phyloP scores from a whole-genome alignment of 495 filamentous ascomycete species.

The Neurospora sp. region DNA sequence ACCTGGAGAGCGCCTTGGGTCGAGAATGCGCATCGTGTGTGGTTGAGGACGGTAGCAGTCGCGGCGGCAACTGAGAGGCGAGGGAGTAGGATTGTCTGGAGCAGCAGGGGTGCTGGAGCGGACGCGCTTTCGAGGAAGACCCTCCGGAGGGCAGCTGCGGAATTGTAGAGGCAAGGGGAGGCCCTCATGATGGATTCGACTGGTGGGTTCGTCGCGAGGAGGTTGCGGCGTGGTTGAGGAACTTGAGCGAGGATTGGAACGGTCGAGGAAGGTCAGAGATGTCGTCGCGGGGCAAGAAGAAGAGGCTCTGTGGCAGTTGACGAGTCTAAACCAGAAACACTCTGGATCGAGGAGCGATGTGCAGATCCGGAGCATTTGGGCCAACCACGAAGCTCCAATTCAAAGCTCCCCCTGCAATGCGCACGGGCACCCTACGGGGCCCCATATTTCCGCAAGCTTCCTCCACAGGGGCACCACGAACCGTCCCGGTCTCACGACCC shows the following conservation, averaged over 20 bases:
- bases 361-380: neutral
- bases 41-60: neutral
- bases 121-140: slow-evolving; percentile 26
- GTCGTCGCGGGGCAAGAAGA: neutral
- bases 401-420: neutral
- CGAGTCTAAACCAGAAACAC: neutral
- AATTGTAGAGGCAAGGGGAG: slow-evolving; percentile 29
- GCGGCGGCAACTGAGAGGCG: neutral
- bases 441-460: neutral
- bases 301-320: neutral
- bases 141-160: slow-evolving; percentile 27
- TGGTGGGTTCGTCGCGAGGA: neutral
- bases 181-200: slow-evolving; percentile 16
- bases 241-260: neutral
- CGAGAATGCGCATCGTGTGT: neutral
- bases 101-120: slow-evolving; percentile 4
- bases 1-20: neutral
- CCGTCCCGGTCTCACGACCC: neutral
- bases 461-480: neutral
- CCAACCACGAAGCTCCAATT: neutral
- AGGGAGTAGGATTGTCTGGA: slow-evolving; percentile 8
- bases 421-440: neutral
- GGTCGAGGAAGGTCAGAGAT: neutral
- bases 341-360: neutral
- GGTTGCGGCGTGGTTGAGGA: neutral